Percentiles rank a stretch among this genome's conserved stretches.
These are phyloP conservation scores for Oropetium thomaeum DNA, from an alignment of 176 grass and related monocot genomes.

Conservation along the genomic window DNA sequence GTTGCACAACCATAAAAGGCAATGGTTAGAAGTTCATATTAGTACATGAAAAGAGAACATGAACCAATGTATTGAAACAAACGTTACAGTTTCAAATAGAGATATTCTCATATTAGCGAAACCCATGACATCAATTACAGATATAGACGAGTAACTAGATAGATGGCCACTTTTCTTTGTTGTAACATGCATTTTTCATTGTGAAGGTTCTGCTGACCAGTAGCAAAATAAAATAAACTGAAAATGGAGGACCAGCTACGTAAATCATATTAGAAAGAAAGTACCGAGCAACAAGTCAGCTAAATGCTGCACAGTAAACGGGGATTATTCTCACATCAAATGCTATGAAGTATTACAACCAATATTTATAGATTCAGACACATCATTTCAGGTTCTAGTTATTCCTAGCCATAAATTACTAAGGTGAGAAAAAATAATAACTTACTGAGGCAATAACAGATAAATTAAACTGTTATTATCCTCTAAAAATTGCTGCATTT, in stretches of 20 bases:
- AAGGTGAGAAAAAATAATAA: not conserved
- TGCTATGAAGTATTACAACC: not conserved
- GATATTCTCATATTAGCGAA: not conserved
- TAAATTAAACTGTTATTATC: not conserved
- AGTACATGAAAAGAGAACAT: not conserved
- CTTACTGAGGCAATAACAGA: not conserved
- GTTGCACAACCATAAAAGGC: slow-evolving; percentile 10
- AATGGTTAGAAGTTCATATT: slow-evolving; percentile 5
- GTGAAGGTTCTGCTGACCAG: not conserved
- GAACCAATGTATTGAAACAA: not conserved
- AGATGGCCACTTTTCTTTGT: not conserved
- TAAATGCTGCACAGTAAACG: not conserved
- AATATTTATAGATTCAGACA: not conserved
- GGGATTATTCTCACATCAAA: not conserved
- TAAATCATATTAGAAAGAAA: not conserved
- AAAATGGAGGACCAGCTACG: too few relatives aligned
- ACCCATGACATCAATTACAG: not conserved
- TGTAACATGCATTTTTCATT: too few relatives aligned
- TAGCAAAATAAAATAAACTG: not conserved
- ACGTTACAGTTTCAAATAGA: not conserved
- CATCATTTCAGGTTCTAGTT: not conserved
- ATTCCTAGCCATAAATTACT: not conserved
- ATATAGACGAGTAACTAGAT: slow-evolving; percentile 9
- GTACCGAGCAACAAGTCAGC: not conserved
- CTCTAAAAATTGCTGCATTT: not conserved